Conservation (phyloP, 106 monocot genomes). For the Cymbidium sinense region DNA sequence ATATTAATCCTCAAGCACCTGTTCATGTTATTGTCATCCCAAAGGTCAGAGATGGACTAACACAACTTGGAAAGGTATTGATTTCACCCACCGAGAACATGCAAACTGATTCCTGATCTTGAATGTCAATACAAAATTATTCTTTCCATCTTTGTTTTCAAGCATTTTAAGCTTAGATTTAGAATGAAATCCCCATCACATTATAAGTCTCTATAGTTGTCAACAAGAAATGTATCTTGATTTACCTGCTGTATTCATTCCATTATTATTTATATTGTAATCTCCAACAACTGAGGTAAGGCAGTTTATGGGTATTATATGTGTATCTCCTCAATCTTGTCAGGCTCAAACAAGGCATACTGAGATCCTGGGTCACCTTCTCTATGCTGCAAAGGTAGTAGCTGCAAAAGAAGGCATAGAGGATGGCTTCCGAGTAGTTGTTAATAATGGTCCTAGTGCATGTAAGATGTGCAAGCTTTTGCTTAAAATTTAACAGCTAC, state of each 20-base stretch:
- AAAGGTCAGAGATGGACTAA: constrained; percentile 77
- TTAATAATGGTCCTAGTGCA: constrained; percentile 75
- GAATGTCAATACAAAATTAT: background rate
- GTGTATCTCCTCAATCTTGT: background rate
- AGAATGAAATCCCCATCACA: background rate
- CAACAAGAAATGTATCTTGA: too few relatives aligned
- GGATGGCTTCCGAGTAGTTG: constrained; percentile 72
- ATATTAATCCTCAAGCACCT: constrained; percentile 88
- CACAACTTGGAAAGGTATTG: constrained; percentile 88
- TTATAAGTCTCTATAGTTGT: background rate
- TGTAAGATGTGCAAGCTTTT: constrained; percentile 38
- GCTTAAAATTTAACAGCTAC: background rate
- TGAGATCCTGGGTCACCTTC: constrained; percentile 80
- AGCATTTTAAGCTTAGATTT: background rate
- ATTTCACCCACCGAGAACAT: background rate
- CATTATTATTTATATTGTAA: background rate
- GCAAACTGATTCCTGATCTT: background rate
- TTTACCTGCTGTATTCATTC: too few relatives aligned
- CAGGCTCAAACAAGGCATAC: constrained; percentile 78
- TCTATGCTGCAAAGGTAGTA: constrained; percentile 73
- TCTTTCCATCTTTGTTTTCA: background rate
- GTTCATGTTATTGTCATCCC: constrained; percentile 92
- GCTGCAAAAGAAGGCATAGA: constrained; percentile 88
- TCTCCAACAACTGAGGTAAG: background rate
- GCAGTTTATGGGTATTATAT: background rate